Percentiles rank a stretch among this genome's conserved stretches.
These are phyloP conservation scores for Alternaria ethzedia DNA, from an alignment of 2,329 filamentous ascomycete species.

Conservation along the genomic window DNA sequence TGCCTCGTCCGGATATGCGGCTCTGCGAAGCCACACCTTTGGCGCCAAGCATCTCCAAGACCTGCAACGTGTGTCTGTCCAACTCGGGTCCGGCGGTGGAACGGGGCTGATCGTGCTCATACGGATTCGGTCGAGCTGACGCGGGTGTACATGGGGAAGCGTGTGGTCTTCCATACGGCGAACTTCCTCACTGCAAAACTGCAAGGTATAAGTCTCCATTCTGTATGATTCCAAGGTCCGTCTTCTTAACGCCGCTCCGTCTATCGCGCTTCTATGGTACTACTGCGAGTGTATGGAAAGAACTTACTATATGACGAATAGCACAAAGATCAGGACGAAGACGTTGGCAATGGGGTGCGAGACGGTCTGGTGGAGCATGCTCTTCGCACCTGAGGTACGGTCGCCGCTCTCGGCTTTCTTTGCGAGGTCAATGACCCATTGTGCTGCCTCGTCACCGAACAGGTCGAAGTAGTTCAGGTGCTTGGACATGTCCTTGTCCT, in stretches of 20 bases:
- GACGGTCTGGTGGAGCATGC: constrained; percentile 28
- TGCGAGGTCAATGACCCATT: constrained; percentile 29
- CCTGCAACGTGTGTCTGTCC: background rate
- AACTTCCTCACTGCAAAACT: constrained; percentile 30
- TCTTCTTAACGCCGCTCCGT: background rate
- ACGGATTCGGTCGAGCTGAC: constrained; percentile 26
- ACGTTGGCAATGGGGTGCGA: constrained; percentile 30
- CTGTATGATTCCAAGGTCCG: background rate
- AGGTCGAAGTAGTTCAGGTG: constrained; percentile 64
- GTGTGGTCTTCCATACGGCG: constrained; percentile 28
- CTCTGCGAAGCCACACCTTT: background rate
- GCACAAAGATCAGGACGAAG: constrained; percentile 26
- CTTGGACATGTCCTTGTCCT: constrained; percentile 57
- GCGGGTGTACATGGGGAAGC: constrained; percentile 21
- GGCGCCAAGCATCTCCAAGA: constrained; percentile 10
- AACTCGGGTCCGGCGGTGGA: background rate
- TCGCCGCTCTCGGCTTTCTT: constrained; percentile 17
- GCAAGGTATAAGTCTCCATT: constrained; percentile 24
- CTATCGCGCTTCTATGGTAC: constrained; percentile 9
- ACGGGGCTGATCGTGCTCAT: constrained; percentile 3
- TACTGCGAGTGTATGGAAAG: background rate
- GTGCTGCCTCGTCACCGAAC: constrained; percentile 29
- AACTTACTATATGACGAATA: constrained; percentile 34
- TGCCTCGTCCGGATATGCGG: background rate
- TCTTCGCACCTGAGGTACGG: constrained; percentile 20